phyloP scores from a whole-genome alignment of 2,329 filamentous ascomycete species.

The Fusarium algeriense region DNA sequence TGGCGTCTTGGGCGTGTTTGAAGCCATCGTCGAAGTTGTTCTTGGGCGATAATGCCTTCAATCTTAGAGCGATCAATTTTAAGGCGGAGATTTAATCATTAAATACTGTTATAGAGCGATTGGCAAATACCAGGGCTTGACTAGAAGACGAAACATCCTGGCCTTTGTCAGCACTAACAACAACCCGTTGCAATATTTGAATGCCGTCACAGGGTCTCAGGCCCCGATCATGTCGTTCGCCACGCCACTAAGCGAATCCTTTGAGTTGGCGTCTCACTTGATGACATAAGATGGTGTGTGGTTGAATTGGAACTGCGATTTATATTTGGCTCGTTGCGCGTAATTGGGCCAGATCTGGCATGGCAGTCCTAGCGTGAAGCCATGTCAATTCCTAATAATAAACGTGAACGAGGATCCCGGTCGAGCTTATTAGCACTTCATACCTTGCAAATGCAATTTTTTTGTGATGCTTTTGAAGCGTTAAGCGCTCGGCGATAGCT shows the following conservation, averaged over 20 bases:
- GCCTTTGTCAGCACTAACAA: conserved; percentile 24
- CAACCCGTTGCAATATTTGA: not conserved
- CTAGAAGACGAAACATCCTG: conserved; percentile 1
- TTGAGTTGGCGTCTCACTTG: not conserved
- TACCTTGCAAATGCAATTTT: not conserved
- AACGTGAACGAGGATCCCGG: not conserved
- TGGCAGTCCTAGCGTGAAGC: not conserved
- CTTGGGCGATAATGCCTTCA: not conserved
- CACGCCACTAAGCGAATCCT: not conserved
- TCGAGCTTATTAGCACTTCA: conserved; percentile 6
- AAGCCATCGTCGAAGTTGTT: conserved; percentile 20
- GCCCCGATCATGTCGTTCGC: not conserved
- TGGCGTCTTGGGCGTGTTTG: conserved; percentile 16
- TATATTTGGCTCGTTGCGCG: not conserved
- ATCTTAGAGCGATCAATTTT: not conserved
- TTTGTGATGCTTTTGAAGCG: not conserved
- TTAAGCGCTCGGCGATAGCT: not conserved
- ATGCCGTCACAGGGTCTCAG: conserved; percentile 7
- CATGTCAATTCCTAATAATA: not conserved
- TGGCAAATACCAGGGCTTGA: not conserved
- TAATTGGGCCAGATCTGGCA: not conserved
- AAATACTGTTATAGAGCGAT: conserved; percentile 2
- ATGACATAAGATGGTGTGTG: not conserved
- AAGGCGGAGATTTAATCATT: not conserved
- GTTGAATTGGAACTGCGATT: not conserved